Evolutionary conservation across 1,139 yeast species (phyloP).

Genomic region (Magnusiomyces tetraspermus): DNA sequence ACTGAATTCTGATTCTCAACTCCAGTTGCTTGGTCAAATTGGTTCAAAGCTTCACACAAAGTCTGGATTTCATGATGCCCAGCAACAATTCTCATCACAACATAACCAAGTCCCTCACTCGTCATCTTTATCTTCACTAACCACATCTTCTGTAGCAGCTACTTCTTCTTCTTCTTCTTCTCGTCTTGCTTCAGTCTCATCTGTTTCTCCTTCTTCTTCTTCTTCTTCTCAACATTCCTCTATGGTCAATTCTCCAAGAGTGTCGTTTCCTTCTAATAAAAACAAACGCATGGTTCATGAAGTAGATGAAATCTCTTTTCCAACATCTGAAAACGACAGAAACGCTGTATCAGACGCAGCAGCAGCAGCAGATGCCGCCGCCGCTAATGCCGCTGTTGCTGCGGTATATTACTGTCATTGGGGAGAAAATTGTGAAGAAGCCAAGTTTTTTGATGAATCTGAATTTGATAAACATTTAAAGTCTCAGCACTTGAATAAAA

Average conservation of each 20-base stretch:
- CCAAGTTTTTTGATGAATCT: slow-evolving; percentile 22
- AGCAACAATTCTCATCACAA: too few relatives aligned
- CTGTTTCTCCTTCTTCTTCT: neutral
- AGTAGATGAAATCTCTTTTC: neutral
- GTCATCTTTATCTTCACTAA: too few relatives aligned
- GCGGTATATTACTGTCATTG: slow-evolving; percentile 29
- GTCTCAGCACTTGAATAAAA: slow-evolving; percentile 16
- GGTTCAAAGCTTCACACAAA: too few relatives aligned
- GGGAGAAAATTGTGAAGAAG: slow-evolving; percentile 29
- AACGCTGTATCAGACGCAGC: neutral
- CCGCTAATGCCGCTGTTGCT: neutral
- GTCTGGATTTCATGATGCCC: too few relatives aligned
- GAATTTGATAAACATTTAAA: slow-evolving; percentile 29
- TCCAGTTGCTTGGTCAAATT: neutral
- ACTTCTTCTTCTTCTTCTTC: neutral
- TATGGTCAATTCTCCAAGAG: neutral
- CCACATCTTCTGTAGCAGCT: too few relatives aligned
- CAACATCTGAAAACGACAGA: neutral
- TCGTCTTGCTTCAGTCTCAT: neutral
- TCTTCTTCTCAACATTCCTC: neutral
- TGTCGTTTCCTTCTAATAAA: neutral
- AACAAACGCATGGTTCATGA: neutral
- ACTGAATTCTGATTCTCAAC: neutral
- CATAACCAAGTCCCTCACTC: too few relatives aligned
- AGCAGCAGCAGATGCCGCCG: neutral